Evolutionary conservation across 2,329 filamentous ascomycete species (phyloP), one percentile per base, ranked within the genome.

Genomic region (Aureobasidium uvarum): DNA sequence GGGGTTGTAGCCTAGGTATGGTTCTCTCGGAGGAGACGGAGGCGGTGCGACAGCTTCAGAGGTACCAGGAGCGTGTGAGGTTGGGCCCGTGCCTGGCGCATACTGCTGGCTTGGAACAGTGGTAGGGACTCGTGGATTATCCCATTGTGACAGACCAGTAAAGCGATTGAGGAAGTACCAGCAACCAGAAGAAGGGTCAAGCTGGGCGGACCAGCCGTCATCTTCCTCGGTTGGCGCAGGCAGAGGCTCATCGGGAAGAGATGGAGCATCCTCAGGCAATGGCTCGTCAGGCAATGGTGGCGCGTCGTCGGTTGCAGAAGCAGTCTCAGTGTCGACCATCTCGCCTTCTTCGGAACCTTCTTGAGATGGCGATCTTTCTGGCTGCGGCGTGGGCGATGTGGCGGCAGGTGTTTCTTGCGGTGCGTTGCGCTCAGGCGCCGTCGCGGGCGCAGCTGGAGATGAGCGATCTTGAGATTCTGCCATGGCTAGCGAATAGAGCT

Each of bases 151-250:
- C 66, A 84, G 80, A 41, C 85, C 83, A 4, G 90, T 95, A 75
- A 90, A 88, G 70, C 88, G 86, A 75, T 96, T 96, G 81, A 88
- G 87, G 78, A 96, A 96, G 79, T 92, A 96, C 79, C 87, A 96
- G 5, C 86, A 83, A 69, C 88, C 84, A 1, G 84, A 82, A 60
- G 76, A 81, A 28, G 84, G 78, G 71, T 96, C 91, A 90, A 90
- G 96, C 66, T 90, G 82, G 41, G 86, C 87, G 66, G 90, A 87
- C 92, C 92, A 96, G 66, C 92, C 92, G 74, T 89, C 85, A 66
- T 88, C 83, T 62, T 82, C 75, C 16, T 63, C 36, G 48, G 69
- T 68, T 68, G 72, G 73, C 33, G 75, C 74, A 48, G 81, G 80
- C 33, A 80, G 79, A 43, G 81, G 78, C 75, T 86, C 84, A 63